Base-by-base conservation (phyloP, 495 filamentous ascomycete genomes). In the Penicillium cinerascens region DNA sequence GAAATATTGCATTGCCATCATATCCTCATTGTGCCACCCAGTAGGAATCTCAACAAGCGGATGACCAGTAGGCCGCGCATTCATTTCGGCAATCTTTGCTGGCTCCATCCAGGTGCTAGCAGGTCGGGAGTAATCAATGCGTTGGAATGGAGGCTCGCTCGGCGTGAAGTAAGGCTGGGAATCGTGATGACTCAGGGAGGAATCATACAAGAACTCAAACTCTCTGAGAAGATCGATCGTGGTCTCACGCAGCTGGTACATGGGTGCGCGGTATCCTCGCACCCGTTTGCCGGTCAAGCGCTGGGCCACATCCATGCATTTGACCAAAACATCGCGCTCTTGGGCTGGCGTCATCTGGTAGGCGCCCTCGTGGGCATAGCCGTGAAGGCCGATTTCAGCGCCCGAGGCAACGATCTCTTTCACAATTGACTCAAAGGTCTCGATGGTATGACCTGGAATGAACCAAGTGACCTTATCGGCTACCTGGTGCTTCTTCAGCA, bases 341-440 rank as follows among this genome's bases (percentile, higher is more conserved):
- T 85, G 82, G 11, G 69, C 53, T 20, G 72, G 71, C 0, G 78
- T 82, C 63, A 84, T 72, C 52, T 83, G 79, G 27, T 66, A 66
- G 0, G 78, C 73, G 7, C 80, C 78, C 58, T 85, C 81, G 51
- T 83, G 81, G 10, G 77, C 74, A 59, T 86, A 86, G 21, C 83
- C 82, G 58, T 86, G 82, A 9, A 82, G 67, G 0, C 73, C 82
- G 37, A 85, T 77, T 54, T 86, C 82, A 13, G 69, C 73, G 3
- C 81, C 81, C 18, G 74, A 75, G 0, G 78, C 73, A 4, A 84
- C 67, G 29, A 86, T 80, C 22, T 69, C 66, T 23, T 72, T 68
- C 2, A n/a, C 13, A 4, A 5, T n/a, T 1, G 2, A 4, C 36
- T 4, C 3, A 6, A 38, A 38, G 15, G 36, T 38, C n/a, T 44